Evolutionary conservation across 2,329 filamentous ascomycete genomes (phyloP).

Genomic region (Claviceps pazoutovae): DNA sequence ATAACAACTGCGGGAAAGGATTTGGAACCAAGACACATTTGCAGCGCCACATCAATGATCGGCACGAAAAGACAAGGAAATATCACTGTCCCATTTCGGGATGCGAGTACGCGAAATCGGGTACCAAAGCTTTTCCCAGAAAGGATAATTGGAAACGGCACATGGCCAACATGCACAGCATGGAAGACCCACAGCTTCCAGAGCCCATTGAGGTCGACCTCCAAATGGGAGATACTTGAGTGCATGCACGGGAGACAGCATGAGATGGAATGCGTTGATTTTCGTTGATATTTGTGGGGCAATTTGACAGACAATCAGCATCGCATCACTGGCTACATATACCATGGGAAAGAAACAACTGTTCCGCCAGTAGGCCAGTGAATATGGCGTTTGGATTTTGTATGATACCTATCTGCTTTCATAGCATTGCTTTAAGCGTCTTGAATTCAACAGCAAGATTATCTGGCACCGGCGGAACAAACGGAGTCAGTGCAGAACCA

Average conservation of each 20-base stretch:
- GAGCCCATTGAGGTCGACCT: slow-evolving; percentile 29
- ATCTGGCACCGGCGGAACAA: neutral
- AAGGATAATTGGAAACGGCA: slow-evolving; percentile 52
- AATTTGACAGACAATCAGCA: neutral
- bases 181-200: slow-evolving; percentile 25
- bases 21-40: slow-evolving; percentile 50
- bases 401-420: neutral
- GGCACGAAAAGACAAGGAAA: slow-evolving; percentile 45
- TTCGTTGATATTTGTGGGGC: slow-evolving; percentile 2
- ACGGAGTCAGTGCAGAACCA: neutral
- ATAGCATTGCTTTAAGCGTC: too few relatives aligned
- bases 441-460: neutral
- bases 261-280: slow-evolving; percentile 15
- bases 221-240: slow-evolving; percentile 14
- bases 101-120: slow-evolving; percentile 41
- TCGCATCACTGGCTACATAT: neutral
- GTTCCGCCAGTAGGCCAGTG: neutral
- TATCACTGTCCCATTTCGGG: slow-evolving; percentile 41
- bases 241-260: too few relatives aligned
- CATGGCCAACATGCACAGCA: slow-evolving; percentile 45
- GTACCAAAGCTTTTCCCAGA: slow-evolving; percentile 44
- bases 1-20: slow-evolving; percentile 36
- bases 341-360: neutral
- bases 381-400: neutral
- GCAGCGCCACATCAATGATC: slow-evolving; percentile 48